These are phyloP conservation scores for Microbotryum scabiosae DNA, from an alignment of 1,284 basidiomycete species.

Conservation along the genomic window DNA sequence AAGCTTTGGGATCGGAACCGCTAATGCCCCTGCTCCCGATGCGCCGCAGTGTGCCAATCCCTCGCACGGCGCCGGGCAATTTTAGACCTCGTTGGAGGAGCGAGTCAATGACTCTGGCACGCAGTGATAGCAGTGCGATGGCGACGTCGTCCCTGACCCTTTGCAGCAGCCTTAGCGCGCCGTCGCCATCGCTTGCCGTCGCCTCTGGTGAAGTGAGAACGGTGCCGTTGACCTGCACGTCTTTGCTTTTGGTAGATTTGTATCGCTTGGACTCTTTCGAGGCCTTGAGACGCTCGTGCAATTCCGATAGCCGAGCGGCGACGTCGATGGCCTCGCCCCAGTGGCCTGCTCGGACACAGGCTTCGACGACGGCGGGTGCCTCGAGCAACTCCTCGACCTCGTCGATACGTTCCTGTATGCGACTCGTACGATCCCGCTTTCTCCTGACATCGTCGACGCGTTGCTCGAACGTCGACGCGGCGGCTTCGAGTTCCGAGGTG, in stretches of 20 bases:
- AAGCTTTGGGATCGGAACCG: background rate
- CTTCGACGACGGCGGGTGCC: slow-evolving; percentile 78
- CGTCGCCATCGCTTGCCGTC: slow-evolving; percentile 38
- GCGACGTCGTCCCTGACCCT: slow-evolving; percentile 64
- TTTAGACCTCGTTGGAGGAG: slow-evolving; percentile 71
- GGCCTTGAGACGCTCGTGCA: slow-evolving; percentile 44
- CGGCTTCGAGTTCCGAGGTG: slow-evolving; percentile 17
- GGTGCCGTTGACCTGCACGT: slow-evolving; percentile 38
- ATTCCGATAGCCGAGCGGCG: slow-evolving; percentile 53
- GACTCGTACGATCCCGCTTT: slow-evolving; percentile 50
- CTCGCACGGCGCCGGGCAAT: slow-evolving; percentile 78
- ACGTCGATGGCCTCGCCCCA: slow-evolving; percentile 84
- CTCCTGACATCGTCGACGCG: slow-evolving; percentile 6
- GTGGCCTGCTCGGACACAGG: slow-evolving; percentile 81
- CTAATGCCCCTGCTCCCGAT: slow-evolving; percentile 47
- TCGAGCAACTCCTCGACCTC: slow-evolving; percentile 84
- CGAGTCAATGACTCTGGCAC: slow-evolving; percentile 60
- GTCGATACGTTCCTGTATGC: slow-evolving; percentile 81
- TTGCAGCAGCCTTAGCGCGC: slow-evolving; percentile 64
- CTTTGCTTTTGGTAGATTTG: background rate
- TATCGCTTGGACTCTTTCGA: slow-evolving; percentile 2
- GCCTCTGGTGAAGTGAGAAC: slow-evolving; percentile 32
- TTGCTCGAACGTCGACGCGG: slow-evolving; percentile 9
- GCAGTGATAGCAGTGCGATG: slow-evolving; percentile 40
- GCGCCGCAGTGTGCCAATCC: slow-evolving; percentile 70